A percentile compares a stretch with the other conserved stretches of the same genome.
Evolutionary conservation across 2,329 filamentous ascomycete genomes (phyloP).

Genomic region (Westerdykella ornata): DNA sequence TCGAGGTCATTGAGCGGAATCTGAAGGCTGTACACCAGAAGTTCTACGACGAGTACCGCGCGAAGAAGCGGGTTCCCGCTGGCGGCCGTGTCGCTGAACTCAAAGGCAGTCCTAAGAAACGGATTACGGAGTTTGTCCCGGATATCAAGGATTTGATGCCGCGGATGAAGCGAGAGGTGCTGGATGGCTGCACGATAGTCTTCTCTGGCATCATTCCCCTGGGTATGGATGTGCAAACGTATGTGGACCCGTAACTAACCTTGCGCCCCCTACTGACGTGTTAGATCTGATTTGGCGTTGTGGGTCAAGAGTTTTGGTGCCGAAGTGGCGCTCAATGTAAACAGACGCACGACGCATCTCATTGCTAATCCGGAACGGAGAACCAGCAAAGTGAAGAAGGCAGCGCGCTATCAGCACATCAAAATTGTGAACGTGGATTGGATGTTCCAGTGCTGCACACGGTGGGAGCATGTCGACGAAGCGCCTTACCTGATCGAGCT

Average conservation of each 20-base stretch:
- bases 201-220: constrained; percentile 87
- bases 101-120: constrained; percentile 46
- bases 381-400: constrained; percentile 86
- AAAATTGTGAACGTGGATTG: constrained; percentile 90
- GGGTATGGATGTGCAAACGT: constrained; percentile 64
- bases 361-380: constrained; percentile 65
- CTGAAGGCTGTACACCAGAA: constrained; percentile 66
- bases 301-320: constrained; percentile 87
- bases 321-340: constrained; percentile 54
- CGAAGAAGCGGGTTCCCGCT: constrained; percentile 39
- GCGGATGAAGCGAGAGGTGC: constrained; percentile 66
- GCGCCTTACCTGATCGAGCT: constrained; percentile 70
- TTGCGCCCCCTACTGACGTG: constrained; percentile 17
- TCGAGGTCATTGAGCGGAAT: constrained; percentile 68
- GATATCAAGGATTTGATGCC: constrained; percentile 84
- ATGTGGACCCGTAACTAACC: constrained; percentile 14
- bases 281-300: constrained; percentile 70
- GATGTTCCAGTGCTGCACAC: constrained; percentile 76
- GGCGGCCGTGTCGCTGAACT: constrained; percentile 45
- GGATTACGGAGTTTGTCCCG: constrained; percentile 56
- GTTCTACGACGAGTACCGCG: constrained; percentile 81
- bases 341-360: constrained; percentile 56
- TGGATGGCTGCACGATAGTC: constrained; percentile 70
- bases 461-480: constrained; percentile 77
- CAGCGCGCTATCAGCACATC: constrained; percentile 69